Evolutionary conservation across 1,284 basidiomycete species (phyloP), one percentile per base, ranked within the genome.

Genomic region (Fistulina hepatica): DNA sequence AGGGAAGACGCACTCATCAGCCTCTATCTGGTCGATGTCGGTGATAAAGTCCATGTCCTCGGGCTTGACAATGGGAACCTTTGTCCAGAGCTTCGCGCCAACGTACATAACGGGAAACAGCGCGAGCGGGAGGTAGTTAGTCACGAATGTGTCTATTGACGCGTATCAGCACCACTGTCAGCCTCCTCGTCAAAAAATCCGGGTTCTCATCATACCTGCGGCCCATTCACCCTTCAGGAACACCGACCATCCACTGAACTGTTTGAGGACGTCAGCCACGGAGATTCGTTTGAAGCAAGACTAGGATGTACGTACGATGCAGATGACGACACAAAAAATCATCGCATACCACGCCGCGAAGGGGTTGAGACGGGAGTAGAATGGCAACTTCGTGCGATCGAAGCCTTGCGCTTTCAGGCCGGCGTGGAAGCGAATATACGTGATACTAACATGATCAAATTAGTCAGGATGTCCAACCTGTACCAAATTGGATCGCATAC

Each of bases 41-140:
- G 68, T 65, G 37, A 76, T 57, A 50, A 94, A 88, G 59, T 93
- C 89, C 74, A 93, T 86, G 21, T 89, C 72, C 17, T 64, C 52
- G 8, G 73, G 50, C 32, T 52, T 60, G 24, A 77, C 58, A 12
- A 64, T 55, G 9, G 68, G 60, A 19, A 61, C 55, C 48, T 63
- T 67, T 52, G 71, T 71, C 50, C 60, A 67, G 17, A 73, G 49
- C 48, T 71, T 73, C 40, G 75, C 69, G 6, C 61, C 70, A 31
- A 72, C 6, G 57, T 84, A 92, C 32, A 92, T 55, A 41, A 89
- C 44, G 13, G 83, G 80, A 73, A 90, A 91, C 34, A 83, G 47
- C n/a, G 58, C 58, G 33, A 90, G 59, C 24, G 88, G 83, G 24
- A 93, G 53, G 58, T 92, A 92, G 54, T 76, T 81, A 31, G 83